These are phyloP conservation scores for Colletotrichum simmondsii DNA, from an alignment of 2,329 filamentous ascomycete genomes.

Conservation along the genomic window DNA sequence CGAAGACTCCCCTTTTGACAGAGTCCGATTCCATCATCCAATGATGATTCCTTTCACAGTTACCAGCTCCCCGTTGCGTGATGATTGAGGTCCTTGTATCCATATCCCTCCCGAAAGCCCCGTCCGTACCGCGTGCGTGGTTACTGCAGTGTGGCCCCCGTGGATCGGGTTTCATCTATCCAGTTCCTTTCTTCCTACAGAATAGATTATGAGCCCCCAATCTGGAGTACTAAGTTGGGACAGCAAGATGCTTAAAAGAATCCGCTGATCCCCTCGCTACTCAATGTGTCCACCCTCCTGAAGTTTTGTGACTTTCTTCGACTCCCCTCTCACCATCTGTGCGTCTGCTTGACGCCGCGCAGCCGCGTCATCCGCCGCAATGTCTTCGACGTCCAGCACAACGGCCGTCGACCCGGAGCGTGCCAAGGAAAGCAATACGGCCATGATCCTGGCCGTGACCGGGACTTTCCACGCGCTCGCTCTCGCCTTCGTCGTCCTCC, in stretches of 20 bases:
- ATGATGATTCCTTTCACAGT: not conserved
- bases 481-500: slow-evolving; percentile 31
- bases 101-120: not conserved
- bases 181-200: not conserved
- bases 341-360: not conserved
- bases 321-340: not conserved
- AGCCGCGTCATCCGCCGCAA: not conserved
- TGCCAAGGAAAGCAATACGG: slow-evolving; percentile 41
- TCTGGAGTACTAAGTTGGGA: not conserved
- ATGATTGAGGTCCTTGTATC: not conserved
- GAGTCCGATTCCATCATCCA: not conserved
- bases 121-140: not conserved
- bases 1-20: not conserved
- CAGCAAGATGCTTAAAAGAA: slow-evolving; percentile 17
- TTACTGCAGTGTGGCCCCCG: not conserved
- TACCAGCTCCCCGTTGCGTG: not conserved
- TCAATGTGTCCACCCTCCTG: not conserved
- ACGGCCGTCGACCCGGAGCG: slow-evolving; percentile 32
- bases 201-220: not conserved
- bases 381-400: slow-evolving; percentile 2
- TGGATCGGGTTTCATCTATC: not conserved
- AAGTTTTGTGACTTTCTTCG: not conserved
- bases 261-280: not conserved
- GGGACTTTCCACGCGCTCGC: slow-evolving; percentile 39
- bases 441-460: slow-evolving; percentile 38